Percentiles rank a stretch among this genome's conserved stretches.
Evolutionary conservation across 2,329 filamentous ascomycete species (phyloP).

Genomic region (Aspergillus tamarii): DNA sequence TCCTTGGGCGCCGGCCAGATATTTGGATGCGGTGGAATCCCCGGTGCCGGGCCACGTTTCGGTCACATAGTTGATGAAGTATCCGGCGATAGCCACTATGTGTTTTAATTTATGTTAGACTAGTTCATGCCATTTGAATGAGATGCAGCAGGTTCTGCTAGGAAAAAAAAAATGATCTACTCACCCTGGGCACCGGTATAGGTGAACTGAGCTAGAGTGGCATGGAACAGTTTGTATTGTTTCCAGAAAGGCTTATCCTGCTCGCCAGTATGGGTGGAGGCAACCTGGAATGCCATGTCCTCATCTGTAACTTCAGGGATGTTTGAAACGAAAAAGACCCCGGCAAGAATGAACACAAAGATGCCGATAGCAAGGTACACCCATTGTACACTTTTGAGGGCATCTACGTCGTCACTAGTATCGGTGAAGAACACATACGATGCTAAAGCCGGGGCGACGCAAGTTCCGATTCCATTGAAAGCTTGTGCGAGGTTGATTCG

Average conservation of each 20-base stretch:
- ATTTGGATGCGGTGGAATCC: constrained; percentile 64
- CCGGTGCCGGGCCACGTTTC: constrained; percentile 61
- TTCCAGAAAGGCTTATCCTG: constrained; percentile 65
- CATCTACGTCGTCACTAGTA: constrained; percentile 59
- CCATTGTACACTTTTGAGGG: constrained; percentile 73
- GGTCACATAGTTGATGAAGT: constrained; percentile 75
- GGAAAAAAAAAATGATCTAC: neutral
- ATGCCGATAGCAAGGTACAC: constrained; percentile 78
- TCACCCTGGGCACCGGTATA: constrained; percentile 75
- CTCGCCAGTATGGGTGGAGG: constrained; percentile 58
- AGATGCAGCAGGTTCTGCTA: neutral
- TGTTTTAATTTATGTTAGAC: neutral
- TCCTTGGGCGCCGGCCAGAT: constrained; percentile 74
- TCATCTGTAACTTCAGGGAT: constrained; percentile 74
- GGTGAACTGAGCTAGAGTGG: constrained; percentile 75
- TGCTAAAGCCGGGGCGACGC: constrained; percentile 73
- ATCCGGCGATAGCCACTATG: constrained; percentile 53
- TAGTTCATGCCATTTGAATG: neutral
- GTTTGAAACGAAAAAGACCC: constrained; percentile 67
- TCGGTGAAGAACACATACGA: constrained; percentile 73
- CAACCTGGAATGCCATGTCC: constrained; percentile 68
- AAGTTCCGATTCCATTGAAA: constrained; percentile 75
- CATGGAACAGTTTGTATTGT: constrained; percentile 77
- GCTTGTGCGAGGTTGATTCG: constrained; percentile 77
- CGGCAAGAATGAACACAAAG: constrained; percentile 69